Percentiles rank a stretch among this genome's conserved stretches.
Conservation (phyloP, 805 yeast species). For the Ogataea allantospora region DNA sequence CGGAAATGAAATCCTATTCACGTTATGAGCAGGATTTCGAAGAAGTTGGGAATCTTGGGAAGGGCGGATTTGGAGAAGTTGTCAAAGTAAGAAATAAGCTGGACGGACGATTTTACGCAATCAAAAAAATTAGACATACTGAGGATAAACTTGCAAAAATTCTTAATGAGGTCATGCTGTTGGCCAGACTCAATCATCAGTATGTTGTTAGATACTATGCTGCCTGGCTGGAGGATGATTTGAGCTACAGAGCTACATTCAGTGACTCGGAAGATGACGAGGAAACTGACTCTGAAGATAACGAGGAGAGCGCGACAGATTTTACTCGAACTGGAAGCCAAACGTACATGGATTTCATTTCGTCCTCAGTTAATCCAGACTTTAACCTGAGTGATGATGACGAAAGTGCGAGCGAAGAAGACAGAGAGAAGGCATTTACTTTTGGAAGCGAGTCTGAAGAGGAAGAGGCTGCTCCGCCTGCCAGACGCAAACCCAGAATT, state of each 20-base stretch:
- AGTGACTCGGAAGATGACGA: slow-evolving; percentile 26
- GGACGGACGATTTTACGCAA: slow-evolving; percentile 94
- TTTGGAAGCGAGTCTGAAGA: slow-evolving; percentile 24
- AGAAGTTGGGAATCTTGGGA: slow-evolving; percentile 86
- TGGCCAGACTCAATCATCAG: slow-evolving; percentile 91
- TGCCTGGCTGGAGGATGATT: slow-evolving; percentile 90
- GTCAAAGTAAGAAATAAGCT: slow-evolving; percentile 92
- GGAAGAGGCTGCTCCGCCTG: slow-evolving; percentile 1
- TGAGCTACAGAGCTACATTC: slow-evolving; percentile 15
- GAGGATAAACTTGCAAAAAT: slow-evolving; percentile 77
- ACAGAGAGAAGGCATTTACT: slow-evolving; percentile 25
- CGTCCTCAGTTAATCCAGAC: slow-evolving; percentile 58
- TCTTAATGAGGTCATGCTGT: slow-evolving; percentile 84
- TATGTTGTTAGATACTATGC: slow-evolving; percentile 95
- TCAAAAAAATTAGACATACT: slow-evolving; percentile 84
- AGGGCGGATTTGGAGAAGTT: slow-evolving; percentile 97
- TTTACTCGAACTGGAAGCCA: slow-evolving; percentile 32
- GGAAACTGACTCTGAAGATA: slow-evolving; percentile 35
- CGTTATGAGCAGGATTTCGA: slow-evolving; percentile 93
- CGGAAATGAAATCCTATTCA: slow-evolving; percentile 40
- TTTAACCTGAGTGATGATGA: slow-evolving; percentile 46
- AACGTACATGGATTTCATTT: slow-evolving; percentile 62
- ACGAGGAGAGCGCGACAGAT: slow-evolving; percentile 25
- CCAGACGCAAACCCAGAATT: slow-evolving; percentile 7
- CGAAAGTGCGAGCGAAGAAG: slow-evolving; percentile 20